phyloP scores from a whole-genome alignment of 2,329 filamentous ascomycete genomes.

The Paraphoma chrysanthemicola region DNA sequence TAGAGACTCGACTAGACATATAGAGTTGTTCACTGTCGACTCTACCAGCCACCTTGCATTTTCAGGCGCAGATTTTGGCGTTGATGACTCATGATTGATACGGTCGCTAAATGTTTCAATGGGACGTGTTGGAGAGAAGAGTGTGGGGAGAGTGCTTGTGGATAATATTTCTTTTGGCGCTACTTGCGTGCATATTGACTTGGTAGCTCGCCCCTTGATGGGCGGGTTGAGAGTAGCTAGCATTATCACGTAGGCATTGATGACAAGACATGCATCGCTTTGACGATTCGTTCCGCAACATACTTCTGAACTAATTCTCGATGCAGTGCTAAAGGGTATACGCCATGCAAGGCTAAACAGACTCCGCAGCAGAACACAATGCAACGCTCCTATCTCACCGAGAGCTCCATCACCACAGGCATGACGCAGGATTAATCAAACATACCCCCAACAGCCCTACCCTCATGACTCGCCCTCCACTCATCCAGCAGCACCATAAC shows the following conservation, averaged over 20 bases:
- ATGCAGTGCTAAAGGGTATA: background rate
- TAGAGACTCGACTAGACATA: slow-evolving; percentile 6
- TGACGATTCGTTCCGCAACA: too few species aligned
- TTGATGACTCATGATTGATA: slow-evolving; percentile 6
- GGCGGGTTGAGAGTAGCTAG: background rate
- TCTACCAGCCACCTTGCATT: slow-evolving; percentile 10
- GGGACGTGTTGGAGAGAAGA: background rate
- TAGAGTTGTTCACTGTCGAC: too few species aligned
- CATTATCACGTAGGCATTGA: background rate
- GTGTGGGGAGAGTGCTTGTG: background rate
- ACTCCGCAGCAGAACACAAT: background rate
- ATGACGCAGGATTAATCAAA: slow-evolving; percentile 28
- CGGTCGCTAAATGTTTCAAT: slow-evolving; percentile 2
- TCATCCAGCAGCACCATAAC: slow-evolving; percentile 65
- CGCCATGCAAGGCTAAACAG: too few species aligned
- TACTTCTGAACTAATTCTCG: too few species aligned
- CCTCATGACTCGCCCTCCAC: slow-evolving; percentile 56
- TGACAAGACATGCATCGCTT: too few species aligned
- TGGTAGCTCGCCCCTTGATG: background rate
- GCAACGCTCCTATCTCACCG: background rate
- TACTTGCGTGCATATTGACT: background rate
- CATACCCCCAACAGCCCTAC: slow-evolving; percentile 40
- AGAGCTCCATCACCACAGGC: background rate
- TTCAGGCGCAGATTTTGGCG: slow-evolving; percentile 8
- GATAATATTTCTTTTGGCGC: too few species aligned